Percentiles rank a stretch among this genome's conserved stretches.
Conservation (phyloP, 139 green algal genomes). For the Desmodesmus armatus region DNA sequence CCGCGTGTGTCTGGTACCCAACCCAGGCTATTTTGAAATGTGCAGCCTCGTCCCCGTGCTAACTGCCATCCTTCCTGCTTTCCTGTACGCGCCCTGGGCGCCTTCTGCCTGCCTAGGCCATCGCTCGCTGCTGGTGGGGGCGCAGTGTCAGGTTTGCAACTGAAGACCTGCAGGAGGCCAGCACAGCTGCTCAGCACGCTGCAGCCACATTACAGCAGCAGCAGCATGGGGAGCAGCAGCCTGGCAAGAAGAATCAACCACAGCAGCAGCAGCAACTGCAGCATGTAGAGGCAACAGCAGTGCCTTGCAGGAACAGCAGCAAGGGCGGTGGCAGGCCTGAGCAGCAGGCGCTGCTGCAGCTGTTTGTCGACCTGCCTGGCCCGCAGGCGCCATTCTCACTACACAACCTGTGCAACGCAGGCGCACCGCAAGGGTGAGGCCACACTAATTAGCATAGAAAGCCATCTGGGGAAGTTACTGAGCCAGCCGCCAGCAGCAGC, state of each 20-base stretch:
- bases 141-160: not conserved
- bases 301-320: not conserved
- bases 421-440: conserved; percentile 69
- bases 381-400: conserved; percentile 74
- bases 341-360: conserved; percentile 51
- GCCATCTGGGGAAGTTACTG: no score
- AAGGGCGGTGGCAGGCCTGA: not conserved
- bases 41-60: no score
- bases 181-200: not conserved
- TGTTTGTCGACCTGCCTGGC: conserved; percentile 68
- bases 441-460: no score
- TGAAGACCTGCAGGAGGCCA: not conserved
- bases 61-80: no score
- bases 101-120: not conserved
- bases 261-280: not conserved
- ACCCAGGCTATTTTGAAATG: no score
- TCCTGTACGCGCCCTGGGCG: no score
- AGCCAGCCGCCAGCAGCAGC: no score
- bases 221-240: not conserved
- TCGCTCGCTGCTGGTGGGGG: conserved; percentile 29
- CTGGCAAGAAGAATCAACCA: no score
- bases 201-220: not conserved
- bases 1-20: no score
- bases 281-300: not conserved
- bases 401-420: conserved; percentile 82